Conservation (phyloP, 768 basidiomycete genomes). For the Kwoniella bestiolae region DNA sequence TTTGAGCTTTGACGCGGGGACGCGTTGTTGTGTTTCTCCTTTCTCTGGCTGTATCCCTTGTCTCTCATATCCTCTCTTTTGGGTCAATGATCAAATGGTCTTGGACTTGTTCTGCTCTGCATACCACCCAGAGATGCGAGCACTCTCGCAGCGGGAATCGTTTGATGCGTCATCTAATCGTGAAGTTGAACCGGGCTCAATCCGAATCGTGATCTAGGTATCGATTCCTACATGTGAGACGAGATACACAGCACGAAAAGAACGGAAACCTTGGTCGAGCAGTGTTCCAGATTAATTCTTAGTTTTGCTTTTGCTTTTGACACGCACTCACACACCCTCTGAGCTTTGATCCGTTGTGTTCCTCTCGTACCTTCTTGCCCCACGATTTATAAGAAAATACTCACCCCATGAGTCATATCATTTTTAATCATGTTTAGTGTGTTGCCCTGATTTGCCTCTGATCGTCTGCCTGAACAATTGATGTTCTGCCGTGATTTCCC, state of each 20-base stretch:
- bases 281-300: slow-evolving; percentile 10
- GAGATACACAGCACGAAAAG: not conserved
- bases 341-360: not conserved
- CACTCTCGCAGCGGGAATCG: too few species aligned
- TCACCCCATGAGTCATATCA: slow-evolving; percentile 7
- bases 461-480: not conserved
- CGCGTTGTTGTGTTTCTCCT: not conserved
- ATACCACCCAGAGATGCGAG: too few species aligned
- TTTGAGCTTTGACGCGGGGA: not conserved
- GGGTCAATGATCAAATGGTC: too few species aligned
- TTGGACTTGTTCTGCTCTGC: too few species aligned
- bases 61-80: too few species aligned
- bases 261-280: not conserved
- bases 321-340: not conserved
- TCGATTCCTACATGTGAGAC: too few species aligned
- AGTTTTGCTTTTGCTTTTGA: not conserved
- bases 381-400: not conserved
- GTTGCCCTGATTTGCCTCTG: slow-evolving; percentile 13
- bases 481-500: not conserved
- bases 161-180: too few species aligned
- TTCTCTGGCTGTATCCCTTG: too few species aligned
- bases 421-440: not conserved
- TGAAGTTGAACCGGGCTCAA: too few species aligned
- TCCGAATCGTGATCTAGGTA: too few species aligned
- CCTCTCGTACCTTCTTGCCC: not conserved